phyloP scores from a whole-genome alignment of 1,284 basidiomycete species.

The Sphaerobolus stellatus region DNA sequence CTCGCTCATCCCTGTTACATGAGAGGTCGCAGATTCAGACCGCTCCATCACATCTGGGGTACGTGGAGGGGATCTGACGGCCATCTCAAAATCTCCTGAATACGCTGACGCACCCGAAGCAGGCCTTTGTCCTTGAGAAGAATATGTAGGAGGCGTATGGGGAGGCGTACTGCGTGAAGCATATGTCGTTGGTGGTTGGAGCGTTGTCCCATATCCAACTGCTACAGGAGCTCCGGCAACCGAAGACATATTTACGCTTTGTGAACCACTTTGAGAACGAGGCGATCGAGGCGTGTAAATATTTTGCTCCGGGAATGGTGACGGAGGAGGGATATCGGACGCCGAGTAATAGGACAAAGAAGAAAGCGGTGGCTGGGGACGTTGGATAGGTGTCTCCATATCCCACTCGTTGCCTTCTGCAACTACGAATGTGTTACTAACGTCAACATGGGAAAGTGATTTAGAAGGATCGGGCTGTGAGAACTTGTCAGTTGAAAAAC shows the following conservation, averaged over 20 bases:
- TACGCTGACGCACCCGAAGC: background rate
- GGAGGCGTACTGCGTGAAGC: constrained; percentile 19
- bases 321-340: constrained; percentile 61
- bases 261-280: constrained; percentile 6
- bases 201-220: constrained; percentile 10
- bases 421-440: background rate
- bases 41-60: constrained; percentile 7
- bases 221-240: constrained; percentile 2
- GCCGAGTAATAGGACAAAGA: constrained; percentile 68
- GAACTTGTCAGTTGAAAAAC: background rate
- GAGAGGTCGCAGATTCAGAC: constrained; percentile 2
- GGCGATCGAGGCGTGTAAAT: constrained; percentile 35
- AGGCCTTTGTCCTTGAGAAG: background rate
- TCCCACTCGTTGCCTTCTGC: constrained; percentile 5
- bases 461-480: background rate
- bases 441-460: background rate
- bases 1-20: constrained; percentile 13
- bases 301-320: constrained; percentile 53
- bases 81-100: constrained; percentile 10
- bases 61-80: constrained; percentile 8
- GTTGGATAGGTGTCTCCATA: constrained; percentile 11
- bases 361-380: constrained; percentile 15
- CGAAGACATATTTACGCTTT: constrained; percentile 1
- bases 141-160: background rate
- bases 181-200: constrained; percentile 32